These are phyloP conservation scores for Pichia exigua DNA, from an alignment of 805 yeast species.

Conservation along the genomic window DNA sequence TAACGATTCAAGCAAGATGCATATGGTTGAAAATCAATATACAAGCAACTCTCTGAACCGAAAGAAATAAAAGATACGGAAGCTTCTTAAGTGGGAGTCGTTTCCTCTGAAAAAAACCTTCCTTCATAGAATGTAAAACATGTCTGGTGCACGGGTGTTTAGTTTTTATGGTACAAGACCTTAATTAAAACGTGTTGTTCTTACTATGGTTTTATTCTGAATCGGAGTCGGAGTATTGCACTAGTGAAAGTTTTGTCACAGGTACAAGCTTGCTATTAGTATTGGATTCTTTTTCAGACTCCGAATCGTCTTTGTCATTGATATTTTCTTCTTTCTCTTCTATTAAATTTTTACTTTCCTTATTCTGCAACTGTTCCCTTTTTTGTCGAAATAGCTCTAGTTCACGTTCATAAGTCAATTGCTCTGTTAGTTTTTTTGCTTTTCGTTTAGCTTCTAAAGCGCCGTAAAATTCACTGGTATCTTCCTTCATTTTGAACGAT, in stretches of 20 bases:
- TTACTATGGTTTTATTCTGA: neutral
- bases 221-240: neutral
- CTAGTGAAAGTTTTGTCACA: neutral
- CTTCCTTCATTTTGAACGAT: slow-evolving; percentile 33
- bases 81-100: too few species aligned
- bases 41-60: too few species aligned
- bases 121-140: too few species aligned
- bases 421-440: slow-evolving; percentile 5
- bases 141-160: neutral
- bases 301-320: slow-evolving; percentile 4
- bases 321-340: neutral
- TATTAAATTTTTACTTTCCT: neutral
- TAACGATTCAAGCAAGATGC: too few species aligned
- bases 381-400: neutral
- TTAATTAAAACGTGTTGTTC: too few species aligned
- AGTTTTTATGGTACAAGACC: too few species aligned
- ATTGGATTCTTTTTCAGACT: neutral
- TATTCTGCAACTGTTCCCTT: neutral
- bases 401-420: neutral
- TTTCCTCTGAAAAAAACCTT: too few species aligned
- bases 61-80: too few species aligned
- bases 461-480: slow-evolving; percentile 31
- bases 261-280: neutral
- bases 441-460: slow-evolving; percentile 22
- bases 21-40: too few species aligned